Percentiles rank a stretch among this genome's conserved stretches.
Evolutionary conservation across 2,329 filamentous ascomycete species (phyloP).

Genomic region (Fusarium humuli): DNA sequence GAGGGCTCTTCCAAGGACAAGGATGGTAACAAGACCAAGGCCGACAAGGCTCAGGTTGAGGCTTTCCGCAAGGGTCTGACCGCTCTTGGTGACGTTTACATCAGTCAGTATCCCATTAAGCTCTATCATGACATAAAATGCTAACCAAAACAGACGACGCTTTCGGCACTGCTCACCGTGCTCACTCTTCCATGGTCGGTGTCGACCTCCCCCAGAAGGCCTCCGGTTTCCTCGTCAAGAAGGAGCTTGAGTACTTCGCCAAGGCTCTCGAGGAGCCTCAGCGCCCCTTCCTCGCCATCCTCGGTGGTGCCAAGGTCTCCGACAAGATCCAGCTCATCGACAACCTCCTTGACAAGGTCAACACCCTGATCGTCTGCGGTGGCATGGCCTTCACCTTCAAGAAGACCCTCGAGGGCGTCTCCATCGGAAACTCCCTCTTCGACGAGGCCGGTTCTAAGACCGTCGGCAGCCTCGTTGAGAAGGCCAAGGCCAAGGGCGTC

Average conservation of each 20-base stretch:
- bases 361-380: constrained; percentile 96
- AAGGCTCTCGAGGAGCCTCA: constrained; percentile 93
- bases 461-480: constrained; percentile 86
- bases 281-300: constrained; percentile 97
- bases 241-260: constrained; percentile 99
- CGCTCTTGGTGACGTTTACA: constrained; percentile 92
- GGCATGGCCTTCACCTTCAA: constrained; percentile 99
- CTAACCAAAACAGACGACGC: constrained; percentile 79
- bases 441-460: constrained; percentile 95
- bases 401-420: constrained; percentile 92
- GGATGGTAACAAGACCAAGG: constrained; percentile 97
- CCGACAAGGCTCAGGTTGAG: constrained; percentile 90
- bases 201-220: constrained; percentile 96
- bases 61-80: constrained; percentile 96
- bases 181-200: constrained; percentile 99
- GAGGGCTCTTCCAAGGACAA: constrained; percentile 95
- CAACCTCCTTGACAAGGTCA: constrained; percentile 97
- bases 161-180: constrained; percentile 97
- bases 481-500: constrained; percentile 96
- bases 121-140: not conserved
- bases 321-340: constrained; percentile 99
- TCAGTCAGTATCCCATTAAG: constrained; percentile 75
- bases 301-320: constrained; percentile 97
- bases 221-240: constrained; percentile 99
- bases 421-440: constrained; percentile 91